Evolutionary conservation across 305 asterid species (phyloP).

Genomic region (Ruellia speciosa): DNA sequence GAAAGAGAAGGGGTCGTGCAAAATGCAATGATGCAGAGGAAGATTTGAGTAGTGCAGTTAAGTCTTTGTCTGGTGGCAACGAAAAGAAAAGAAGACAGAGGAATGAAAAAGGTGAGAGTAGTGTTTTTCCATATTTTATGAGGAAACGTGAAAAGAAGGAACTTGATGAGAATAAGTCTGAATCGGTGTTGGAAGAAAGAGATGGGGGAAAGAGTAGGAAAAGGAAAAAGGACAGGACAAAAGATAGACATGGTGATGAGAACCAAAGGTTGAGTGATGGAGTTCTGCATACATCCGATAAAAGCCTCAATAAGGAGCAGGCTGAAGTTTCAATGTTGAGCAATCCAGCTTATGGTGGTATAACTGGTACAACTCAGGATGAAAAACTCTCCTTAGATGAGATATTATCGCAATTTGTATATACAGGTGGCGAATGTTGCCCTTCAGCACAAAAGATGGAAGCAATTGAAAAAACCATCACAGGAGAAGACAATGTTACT

Average conservation of each 20-base stretch:
- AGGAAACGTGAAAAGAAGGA: not conserved
- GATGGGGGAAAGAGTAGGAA: not conserved
- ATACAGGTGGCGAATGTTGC: constrained; percentile 28
- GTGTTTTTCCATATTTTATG: constrained; percentile 17
- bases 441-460: constrained; percentile 12
- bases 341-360: constrained; percentile 12
- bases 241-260: constrained; percentile 7
- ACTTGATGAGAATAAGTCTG: constrained; percentile 11
- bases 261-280: constrained; percentile 8
- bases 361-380: not conserved
- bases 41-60: not conserved
- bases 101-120: constrained; percentile 1
- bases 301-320: constrained; percentile 8
- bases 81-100: not conserved
- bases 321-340: not conserved
- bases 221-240: constrained; percentile 11
- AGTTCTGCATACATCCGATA: not conserved
- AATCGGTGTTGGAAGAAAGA: constrained; percentile 6
- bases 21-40: not conserved
- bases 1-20: not conserved
- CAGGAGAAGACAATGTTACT: constrained; percentile 5
- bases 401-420: constrained; percentile 29
- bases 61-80: not conserved
- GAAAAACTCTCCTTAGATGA: constrained; percentile 29
- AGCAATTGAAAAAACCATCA: constrained; percentile 12